A percentile compares a stretch with the other conserved stretches of the same genome.
phyloP scores from a whole-genome alignment of 1,284 basidiomycete genomes.

The Hymenochaete sp. region DNA sequence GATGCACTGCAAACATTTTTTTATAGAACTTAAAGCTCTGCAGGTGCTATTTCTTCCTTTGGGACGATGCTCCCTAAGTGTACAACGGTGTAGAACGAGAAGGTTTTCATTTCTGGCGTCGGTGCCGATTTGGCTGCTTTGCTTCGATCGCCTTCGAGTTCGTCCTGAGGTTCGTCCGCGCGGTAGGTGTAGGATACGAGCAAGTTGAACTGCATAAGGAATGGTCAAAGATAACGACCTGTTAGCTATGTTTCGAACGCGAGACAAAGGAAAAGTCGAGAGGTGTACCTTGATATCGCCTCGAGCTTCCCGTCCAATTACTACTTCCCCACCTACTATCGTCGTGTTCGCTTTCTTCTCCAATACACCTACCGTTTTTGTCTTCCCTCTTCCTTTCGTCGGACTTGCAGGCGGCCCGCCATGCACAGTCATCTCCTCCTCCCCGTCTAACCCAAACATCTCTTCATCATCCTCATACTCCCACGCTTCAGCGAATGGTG shows the following conservation, averaged over 20 bases:
- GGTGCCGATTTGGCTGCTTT: slow-evolving; percentile 37
- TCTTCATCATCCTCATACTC: slow-evolving; percentile 91
- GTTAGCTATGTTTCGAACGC: background rate
- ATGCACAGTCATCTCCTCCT: slow-evolving; percentile 39
- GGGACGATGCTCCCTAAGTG: slow-evolving; percentile 65
- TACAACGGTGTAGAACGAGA: slow-evolving; percentile 77
- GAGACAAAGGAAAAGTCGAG: background rate
- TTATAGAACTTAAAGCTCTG: background rate
- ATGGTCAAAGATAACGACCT: no score
- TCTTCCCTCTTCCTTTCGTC: slow-evolving; percentile 38
- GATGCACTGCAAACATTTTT: background rate
- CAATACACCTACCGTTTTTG: slow-evolving; percentile 67
- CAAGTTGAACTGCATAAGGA: slow-evolving; percentile 70
- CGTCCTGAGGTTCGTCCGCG: slow-evolving; percentile 69
- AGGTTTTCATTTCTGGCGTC: slow-evolving; percentile 62
- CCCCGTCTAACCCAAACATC: slow-evolving; percentile 69
- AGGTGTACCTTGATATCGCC: slow-evolving; percentile 64
- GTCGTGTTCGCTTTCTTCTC: slow-evolving; percentile 84
- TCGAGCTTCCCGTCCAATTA: slow-evolving; percentile 64
- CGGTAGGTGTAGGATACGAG: slow-evolving; percentile 87
- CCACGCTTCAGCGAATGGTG: slow-evolving; percentile 89
- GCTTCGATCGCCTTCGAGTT: slow-evolving; percentile 47
- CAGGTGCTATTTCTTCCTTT: slow-evolving; percentile 35
- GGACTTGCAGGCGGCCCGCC: slow-evolving; percentile 23
- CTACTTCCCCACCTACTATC: slow-evolving; percentile 74